Base-by-base conservation (phyloP, 139 green algal species). In the Micromonas pusilla region DNA sequence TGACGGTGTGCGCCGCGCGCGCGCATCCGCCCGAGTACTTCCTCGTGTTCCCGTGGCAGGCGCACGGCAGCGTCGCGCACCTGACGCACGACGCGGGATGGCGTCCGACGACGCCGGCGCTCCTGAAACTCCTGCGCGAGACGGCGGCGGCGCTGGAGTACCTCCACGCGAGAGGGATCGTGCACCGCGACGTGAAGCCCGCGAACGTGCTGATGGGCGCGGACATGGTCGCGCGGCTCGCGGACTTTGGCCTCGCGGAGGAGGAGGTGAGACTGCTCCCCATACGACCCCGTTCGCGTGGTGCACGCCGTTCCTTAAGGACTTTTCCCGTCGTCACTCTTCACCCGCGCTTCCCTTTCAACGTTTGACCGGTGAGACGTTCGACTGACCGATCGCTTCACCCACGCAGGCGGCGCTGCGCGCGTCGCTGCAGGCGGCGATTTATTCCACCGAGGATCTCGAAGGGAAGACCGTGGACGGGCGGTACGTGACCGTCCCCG, bases 111-210 rank as follows among this genome's bases (percentile, higher is more conserved):
- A 52, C 19, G 52, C 16, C 20, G 28, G 72, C 28, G 9, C 2
- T 28, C 45, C 38, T 53, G 21, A 45, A 34, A 2, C 23, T 78
- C 13, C 20, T 20, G 26, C 21, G 31, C 21, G 28, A 78, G 28
- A 32, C 38, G 9, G 72, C 72, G 31, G 2, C 1, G 0, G 72
- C 33, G 52, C 13, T 78, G 31, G 3, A 1, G 53, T 78, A 78
- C 52, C 36, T 78, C 31, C 52, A 78, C 28, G 72, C 67, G 1
- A 5, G 31, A 39, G 53, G 32, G 26, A 36, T 78, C 72, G 53
- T 78, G 9, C 72, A 78, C 38, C 37, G 72, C 20, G 72, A 78
- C 72, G 28, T 78, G 19, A 78, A 78, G 30, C 72, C 72, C 9
- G 34, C 28, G 25, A 78, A 78, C 38, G 33, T 78, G 6, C n/a